phyloP scores from a whole-genome alignment of 73 alveolate genomes.

The Blepharisma stoltei region DNA sequence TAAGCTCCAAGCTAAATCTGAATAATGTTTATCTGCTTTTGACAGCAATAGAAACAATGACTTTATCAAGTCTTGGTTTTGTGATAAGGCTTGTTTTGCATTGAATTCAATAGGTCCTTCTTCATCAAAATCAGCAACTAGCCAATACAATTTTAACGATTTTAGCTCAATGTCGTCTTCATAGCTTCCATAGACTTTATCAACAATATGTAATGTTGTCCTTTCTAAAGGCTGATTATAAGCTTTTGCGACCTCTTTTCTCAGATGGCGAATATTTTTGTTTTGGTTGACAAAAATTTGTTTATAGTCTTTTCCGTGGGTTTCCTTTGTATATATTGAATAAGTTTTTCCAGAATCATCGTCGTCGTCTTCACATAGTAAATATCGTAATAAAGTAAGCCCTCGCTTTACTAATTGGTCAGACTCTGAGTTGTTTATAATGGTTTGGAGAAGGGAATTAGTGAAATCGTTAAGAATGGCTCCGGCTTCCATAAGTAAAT shows the following conservation, averaged over 20 bases:
- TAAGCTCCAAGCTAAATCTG: constrained; percentile 24
- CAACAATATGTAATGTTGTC: background rate
- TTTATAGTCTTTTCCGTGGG: background rate
- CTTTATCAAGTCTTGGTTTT: background rate
- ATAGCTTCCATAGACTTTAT: background rate
- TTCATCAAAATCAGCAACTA: background rate
- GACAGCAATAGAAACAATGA: background rate
- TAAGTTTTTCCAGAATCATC: background rate
- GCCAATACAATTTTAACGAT: background rate
- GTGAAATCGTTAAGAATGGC: background rate
- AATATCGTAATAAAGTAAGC: background rate
- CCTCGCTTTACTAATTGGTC: background rate
- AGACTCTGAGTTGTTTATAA: background rate
- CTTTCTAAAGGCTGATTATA: background rate
- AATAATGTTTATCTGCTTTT: background rate
- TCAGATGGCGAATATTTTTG: constrained; percentile 10
- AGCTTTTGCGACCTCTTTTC: constrained; percentile 12
- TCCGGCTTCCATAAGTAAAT: background rate
- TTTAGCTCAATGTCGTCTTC: background rate
- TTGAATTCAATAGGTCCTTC: constrained; percentile 6
- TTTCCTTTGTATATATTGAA: background rate
- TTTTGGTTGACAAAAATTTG: background rate
- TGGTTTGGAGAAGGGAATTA: background rate
- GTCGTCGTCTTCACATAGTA: background rate
- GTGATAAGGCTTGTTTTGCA: background rate